phyloP scores from a whole-genome alignment of 768 basidiomycete species.

The Amanita fuliginea region DNA sequence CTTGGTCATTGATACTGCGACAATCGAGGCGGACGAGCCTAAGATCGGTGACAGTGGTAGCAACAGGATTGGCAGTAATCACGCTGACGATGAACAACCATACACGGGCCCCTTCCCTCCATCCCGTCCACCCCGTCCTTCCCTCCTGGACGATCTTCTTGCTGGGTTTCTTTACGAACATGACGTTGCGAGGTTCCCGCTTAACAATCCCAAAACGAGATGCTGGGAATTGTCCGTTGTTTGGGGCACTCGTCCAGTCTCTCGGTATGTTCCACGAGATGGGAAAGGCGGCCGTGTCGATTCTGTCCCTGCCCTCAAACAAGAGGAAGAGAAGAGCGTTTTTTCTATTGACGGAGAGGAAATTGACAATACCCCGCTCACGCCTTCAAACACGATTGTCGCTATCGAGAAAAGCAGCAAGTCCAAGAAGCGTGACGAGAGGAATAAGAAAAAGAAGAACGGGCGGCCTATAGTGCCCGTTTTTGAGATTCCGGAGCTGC shows the following conservation, averaged over 20 bases:
- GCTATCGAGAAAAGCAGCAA: not conserved
- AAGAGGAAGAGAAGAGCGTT: not conserved
- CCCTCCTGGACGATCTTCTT: not conserved
- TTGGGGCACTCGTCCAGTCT: not conserved
- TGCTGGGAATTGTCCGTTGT: not conserved
- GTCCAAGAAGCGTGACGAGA: not conserved
- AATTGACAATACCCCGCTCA: not conserved
- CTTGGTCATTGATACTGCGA: not conserved
- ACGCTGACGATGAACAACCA: not conserved
- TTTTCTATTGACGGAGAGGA: not conserved
- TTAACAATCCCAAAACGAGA: not conserved
- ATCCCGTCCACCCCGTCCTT: not conserved
- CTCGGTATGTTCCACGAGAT: not conserved
- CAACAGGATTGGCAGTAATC: no score
- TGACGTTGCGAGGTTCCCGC: not conserved
- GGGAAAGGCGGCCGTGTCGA: not conserved
- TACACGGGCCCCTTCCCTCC: not conserved
- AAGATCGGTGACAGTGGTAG: no score
- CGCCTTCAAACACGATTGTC: not conserved
- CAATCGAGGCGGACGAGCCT: not conserved
- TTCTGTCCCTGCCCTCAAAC: not conserved
- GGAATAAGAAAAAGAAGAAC: not conserved
- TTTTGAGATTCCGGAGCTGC: slow-evolving; percentile 2
- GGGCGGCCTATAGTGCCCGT: not conserved
- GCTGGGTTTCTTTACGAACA: not conserved